Percentiles rank a stretch among this genome's conserved stretches.
phyloP scores from a whole-genome alignment of 371 early-diverging fungal genomes.

The Lichtheimia hyalospora region DNA sequence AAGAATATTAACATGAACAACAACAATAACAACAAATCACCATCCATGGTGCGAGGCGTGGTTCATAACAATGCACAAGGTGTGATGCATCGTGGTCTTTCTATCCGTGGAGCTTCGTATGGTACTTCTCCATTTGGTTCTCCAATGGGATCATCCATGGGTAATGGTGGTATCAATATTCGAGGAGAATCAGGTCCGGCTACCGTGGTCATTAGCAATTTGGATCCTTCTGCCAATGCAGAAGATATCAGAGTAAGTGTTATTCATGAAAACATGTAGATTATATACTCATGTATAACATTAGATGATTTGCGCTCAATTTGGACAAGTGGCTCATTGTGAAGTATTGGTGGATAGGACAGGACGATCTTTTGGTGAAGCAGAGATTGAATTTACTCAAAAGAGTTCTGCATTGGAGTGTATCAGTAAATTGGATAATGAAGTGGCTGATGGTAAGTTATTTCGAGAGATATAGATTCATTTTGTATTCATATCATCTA shows the following conservation, averaged over 20 bases:
- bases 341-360: constrained; percentile 38
- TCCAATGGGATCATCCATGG: neutral
- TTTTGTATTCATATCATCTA: neutral
- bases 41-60: neutral
- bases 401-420: constrained; percentile 41
- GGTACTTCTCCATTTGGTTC: neutral
- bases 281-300: neutral
- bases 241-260: constrained; percentile 57
- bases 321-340: constrained; percentile 40
- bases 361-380: constrained; percentile 47
- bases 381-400: constrained; percentile 46
- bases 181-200: constrained; percentile 55
- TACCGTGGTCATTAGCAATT: constrained; percentile 53
- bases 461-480: neutral
- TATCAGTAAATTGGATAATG: constrained; percentile 41
- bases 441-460: constrained; percentile 37
- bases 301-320: constrained; percentile 35
- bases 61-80: neutral
- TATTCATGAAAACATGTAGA: neutral
- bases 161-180: constrained; percentile 29
- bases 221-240: constrained; percentile 55
- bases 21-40: neutral
- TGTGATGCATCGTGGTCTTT: constrained; percentile 2
- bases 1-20: neutral
- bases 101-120: constrained; percentile 29